A percentile compares a stretch with the other conserved stretches of the same genome.
Conservation (phyloP, 257 asterid genomes). For the Solanum pinnatisectum region DNA sequence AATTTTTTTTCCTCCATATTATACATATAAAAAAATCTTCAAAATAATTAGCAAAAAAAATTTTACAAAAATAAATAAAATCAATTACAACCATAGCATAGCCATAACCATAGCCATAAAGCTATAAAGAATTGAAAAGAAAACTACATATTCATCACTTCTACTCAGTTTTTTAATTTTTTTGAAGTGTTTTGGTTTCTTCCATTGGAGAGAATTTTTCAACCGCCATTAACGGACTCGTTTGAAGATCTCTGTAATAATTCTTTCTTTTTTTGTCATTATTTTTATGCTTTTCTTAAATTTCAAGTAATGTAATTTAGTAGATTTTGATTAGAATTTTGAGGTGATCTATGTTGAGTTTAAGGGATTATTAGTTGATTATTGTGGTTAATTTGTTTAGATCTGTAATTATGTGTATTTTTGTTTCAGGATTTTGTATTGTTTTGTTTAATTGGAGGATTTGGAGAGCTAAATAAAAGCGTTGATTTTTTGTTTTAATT, state of each 20-base stretch:
- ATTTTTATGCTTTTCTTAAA: slow-evolving; percentile 22
- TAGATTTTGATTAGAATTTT: slow-evolving; percentile 14
- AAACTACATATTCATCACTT: background rate
- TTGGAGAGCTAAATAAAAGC: slow-evolving; percentile 21
- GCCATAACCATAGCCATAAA: background rate
- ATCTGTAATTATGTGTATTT: slow-evolving; percentile 30
- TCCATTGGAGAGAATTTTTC: background rate
- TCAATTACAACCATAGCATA: background rate
- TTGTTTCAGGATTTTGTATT: slow-evolving; percentile 25
- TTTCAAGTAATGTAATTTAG: slow-evolving; percentile 45
- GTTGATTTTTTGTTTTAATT: slow-evolving; percentile 5
- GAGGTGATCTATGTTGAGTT: slow-evolving; percentile 51
- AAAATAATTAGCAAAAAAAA: background rate
- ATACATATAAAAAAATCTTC: background rate
- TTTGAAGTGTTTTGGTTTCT: background rate
- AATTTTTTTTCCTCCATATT: background rate
- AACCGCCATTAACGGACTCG: background rate
- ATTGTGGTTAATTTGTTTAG: slow-evolving; percentile 26
- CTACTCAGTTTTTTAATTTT: background rate
- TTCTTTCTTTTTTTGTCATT: background rate
- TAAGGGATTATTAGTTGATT: slow-evolving; percentile 21
- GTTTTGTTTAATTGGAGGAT: slow-evolving; percentile 24
- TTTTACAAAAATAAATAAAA: background rate
- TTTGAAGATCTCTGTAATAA: slow-evolving; percentile 12
- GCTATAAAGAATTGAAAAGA: background rate